A percentile compares a stretch with the other conserved stretches of the same genome.
These are phyloP conservation scores for Aurantiochytrium sp. DNA, from an alignment of 108 stramenopile genomes.

Conservation along the genomic window DNA sequence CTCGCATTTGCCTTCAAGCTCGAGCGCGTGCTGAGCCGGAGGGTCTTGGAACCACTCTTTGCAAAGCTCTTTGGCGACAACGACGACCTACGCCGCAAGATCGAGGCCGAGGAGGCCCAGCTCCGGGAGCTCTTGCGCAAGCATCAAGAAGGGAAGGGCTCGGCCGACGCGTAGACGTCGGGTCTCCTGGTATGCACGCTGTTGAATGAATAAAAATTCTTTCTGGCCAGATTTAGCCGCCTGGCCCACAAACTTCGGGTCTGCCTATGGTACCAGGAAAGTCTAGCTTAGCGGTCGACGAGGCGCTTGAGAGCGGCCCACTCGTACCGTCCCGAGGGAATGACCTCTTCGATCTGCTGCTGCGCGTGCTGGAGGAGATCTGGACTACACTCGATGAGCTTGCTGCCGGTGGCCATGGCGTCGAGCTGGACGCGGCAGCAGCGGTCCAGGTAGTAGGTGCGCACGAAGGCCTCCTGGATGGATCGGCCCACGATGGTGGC, in stretches of 20 bases:
- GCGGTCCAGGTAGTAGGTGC: constrained; percentile 18
- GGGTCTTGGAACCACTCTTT: background rate
- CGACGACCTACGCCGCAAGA: background rate
- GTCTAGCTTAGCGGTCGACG: constrained; percentile 20
- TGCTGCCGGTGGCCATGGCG: background rate
- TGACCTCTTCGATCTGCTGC: constrained; percentile 11
- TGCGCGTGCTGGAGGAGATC: constrained; percentile 16
- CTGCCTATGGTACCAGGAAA: too few species aligned
- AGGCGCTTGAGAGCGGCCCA: constrained; percentile 27
- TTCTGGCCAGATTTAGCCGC: too few species aligned
- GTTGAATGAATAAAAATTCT: too few species aligned
- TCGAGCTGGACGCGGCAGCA: constrained; percentile 25
- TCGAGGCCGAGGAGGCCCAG: background rate
- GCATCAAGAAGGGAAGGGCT: background rate
- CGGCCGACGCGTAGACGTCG: too few species aligned
- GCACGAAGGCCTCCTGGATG: constrained; percentile 23
- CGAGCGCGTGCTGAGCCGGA: background rate
- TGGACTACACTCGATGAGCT: constrained; percentile 2
- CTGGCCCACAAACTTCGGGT: too few species aligned
- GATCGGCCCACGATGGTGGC: constrained; percentile 21
- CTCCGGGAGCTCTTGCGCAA: background rate
- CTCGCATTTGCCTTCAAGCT: background rate
- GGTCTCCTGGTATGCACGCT: too few species aligned
- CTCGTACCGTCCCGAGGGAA: background rate
- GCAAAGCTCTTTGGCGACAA: constrained; percentile 10